Evolutionary conservation across 768 basidiomycete genomes (phyloP).

Genomic region (Hericium coralloides): DNA sequence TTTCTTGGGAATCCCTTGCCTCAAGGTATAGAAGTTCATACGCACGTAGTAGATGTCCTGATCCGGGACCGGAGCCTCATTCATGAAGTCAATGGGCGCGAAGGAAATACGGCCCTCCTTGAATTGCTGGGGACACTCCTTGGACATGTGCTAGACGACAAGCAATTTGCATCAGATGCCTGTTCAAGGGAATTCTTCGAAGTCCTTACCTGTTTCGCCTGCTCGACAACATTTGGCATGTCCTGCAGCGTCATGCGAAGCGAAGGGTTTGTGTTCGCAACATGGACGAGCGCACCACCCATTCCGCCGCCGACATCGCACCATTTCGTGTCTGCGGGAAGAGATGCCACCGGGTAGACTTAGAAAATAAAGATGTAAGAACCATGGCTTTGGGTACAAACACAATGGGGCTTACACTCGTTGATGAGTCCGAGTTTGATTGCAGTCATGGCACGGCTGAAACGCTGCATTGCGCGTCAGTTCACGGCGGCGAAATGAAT

Average conservation of each 20-base stretch:
- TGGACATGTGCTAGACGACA: slow-evolving; percentile 10
- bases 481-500: not conserved
- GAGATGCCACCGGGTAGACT: slow-evolving; percentile 25
- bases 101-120: slow-evolving; percentile 21
- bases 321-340: slow-evolving; percentile 16
- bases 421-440: not conserved
- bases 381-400: not conserved
- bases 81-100: slow-evolving; percentile 22
- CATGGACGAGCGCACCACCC: slow-evolving; percentile 22
- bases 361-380: no score
- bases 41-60: slow-evolving; percentile 27
- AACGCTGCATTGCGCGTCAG: not conserved
- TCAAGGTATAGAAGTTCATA: not conserved
- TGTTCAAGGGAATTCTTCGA: not conserved
- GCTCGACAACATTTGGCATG: slow-evolving; percentile 17
- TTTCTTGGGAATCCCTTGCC: not conserved
- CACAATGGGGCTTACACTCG: not conserved
- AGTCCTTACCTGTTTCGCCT: slow-evolving; percentile 14
- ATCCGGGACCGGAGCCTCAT: slow-evolving; percentile 18
- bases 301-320: slow-evolving; percentile 29
- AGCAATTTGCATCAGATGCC: no score
- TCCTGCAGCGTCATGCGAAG: slow-evolving; percentile 27
- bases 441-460: not conserved
- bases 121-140: slow-evolving; percentile 18
- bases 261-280: slow-evolving; percentile 20